Evolutionary conservation across 1,139 yeast species (phyloP), one percentile per base, ranked within the genome.

Genomic region (Arxiozyma slooffiae): DNA sequence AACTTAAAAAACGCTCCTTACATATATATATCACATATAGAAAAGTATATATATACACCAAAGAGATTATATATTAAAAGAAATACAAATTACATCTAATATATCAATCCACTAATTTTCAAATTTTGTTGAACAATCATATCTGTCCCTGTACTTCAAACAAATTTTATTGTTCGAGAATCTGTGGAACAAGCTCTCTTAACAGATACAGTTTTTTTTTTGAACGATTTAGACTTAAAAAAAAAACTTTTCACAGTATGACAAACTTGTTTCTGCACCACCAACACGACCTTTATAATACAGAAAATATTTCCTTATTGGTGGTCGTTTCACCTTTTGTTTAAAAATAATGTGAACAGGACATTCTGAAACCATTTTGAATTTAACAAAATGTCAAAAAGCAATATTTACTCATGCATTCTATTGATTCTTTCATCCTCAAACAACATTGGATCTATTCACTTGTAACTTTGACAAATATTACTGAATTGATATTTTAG

Each of bases 181-280:
- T 94, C 98, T 0, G 98, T 92, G 2, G 99, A 98, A 71, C 97
- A 89, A 1, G 98, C 92, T 57, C 90, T 73, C 68, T 89, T 97
- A 26, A 88, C 84, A 66, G 92, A 94, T 37, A 90, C 79, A 7
- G 90, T 92, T 62, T 85, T 83, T n/a, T n/a, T 48, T 78, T 60
- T 1, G 84, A 74, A 52, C 79, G 72, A 64, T 86, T 86, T 58
- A 84, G 66, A 51, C 78, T 73, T 52, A 82, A 65, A 55, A 86
- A n/a, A n/a, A 83, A 47, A 80, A 71, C 40, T 73, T 73, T 58
- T 85, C 92, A 66, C 86, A 85, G 60, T 79, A 85, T 57, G 76
- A 75, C 22, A 81, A 65, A 1, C 85, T 87, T 43, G 79, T 81
- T 55, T 82, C 83, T n/a, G 73, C 75, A 63, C 84, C 82, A 44